phyloP scores from a whole-genome alignment of 2,329 filamentous ascomycete species.

The Microcyclospora pomicola region DNA sequence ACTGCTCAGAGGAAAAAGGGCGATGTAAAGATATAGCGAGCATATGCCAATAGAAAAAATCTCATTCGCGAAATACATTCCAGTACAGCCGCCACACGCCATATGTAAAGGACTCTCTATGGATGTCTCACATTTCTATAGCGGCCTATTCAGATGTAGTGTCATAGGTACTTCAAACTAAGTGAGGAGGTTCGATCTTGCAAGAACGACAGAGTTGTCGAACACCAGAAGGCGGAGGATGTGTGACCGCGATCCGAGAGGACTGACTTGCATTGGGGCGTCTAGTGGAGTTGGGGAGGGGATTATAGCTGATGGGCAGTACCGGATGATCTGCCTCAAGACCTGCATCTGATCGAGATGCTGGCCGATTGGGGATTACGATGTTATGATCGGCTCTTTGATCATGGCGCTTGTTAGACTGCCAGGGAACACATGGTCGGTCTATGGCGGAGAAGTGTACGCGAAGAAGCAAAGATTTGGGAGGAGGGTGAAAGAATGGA shows the following conservation, averaged over 20 bases:
- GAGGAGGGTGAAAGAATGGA: too few relatives aligned
- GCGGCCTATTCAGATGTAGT: slow-evolving; percentile 13
- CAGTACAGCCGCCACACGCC: background rate
- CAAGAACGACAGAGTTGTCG: slow-evolving; percentile 12
- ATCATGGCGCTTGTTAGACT: too few relatives aligned
- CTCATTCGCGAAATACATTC: too few relatives aligned
- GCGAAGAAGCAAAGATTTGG: too few relatives aligned
- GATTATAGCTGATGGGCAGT: too few relatives aligned
- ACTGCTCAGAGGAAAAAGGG: slow-evolving; percentile 33
- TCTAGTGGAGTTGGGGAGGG: too few relatives aligned
- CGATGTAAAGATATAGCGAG: slow-evolving; percentile 1
- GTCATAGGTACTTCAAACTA: slow-evolving; percentile 22
- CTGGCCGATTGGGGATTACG: too few relatives aligned
- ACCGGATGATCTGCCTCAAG: too few relatives aligned
- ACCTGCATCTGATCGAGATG: too few relatives aligned
- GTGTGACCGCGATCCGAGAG: slow-evolving; percentile 18
- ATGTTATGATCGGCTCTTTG: too few relatives aligned
- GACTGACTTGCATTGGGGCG: slow-evolving; percentile 22
- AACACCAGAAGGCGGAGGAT: slow-evolving; percentile 15
- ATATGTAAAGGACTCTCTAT: background rate
- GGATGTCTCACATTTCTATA: slow-evolving; percentile 13
- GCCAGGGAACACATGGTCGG: too few relatives aligned
- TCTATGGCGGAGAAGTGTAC: too few relatives aligned
- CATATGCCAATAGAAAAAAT: slow-evolving; percentile 10
- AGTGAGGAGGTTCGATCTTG: slow-evolving; percentile 15